phyloP scores from a whole-genome alignment of 2,329 filamentous ascomycete genomes.

The Septoria petroselini region DNA sequence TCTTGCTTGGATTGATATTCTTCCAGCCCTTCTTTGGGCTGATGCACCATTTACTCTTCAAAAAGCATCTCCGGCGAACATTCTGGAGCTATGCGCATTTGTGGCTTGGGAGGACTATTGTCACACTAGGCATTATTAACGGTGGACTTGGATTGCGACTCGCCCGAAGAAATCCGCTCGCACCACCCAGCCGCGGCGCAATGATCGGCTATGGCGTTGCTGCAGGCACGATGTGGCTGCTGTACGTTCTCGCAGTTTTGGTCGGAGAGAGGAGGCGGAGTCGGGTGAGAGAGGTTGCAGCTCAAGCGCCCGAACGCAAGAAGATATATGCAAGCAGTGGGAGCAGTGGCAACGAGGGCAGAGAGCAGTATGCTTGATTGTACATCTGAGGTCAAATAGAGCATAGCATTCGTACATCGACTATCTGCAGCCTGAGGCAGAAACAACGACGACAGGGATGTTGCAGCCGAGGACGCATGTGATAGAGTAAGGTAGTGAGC shows the following conservation, averaged over 20 bases:
- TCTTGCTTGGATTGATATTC: conserved; percentile 51
- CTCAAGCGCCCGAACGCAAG: conserved; percentile 5
- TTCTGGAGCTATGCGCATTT: conserved; percentile 52
- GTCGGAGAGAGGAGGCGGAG: conserved; percentile 23
- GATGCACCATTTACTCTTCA: conserved; percentile 53
- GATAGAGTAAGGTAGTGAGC: too few species aligned
- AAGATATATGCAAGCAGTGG: conserved; percentile 18
- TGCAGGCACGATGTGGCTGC: conserved; percentile 48
- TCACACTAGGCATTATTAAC: conserved; percentile 56
- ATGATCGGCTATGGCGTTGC: conserved; percentile 52
- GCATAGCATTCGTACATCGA: too few species aligned
- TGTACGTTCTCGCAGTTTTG: conserved; percentile 39
- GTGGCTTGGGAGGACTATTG: conserved; percentile 53
- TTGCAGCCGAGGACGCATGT: too few species aligned
- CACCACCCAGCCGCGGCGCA: conserved; percentile 33
- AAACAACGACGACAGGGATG: too few species aligned
- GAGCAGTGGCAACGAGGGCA: conserved; percentile 5
- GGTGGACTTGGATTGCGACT: conserved; percentile 54
- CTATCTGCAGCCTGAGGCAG: too few species aligned
- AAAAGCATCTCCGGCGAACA: conserved; percentile 46
- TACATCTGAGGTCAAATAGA: too few species aligned
- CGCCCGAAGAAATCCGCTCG: conserved; percentile 41
- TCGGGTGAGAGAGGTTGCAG: conserved; percentile 9
- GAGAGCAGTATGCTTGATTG: conserved; percentile 13
- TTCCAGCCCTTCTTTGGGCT: conserved; percentile 56